Evolutionary conservation across 352 stramenopile species (phyloP), one percentile per base, ranked within the genome.

Genomic region (Phytophthora megakarya): DNA sequence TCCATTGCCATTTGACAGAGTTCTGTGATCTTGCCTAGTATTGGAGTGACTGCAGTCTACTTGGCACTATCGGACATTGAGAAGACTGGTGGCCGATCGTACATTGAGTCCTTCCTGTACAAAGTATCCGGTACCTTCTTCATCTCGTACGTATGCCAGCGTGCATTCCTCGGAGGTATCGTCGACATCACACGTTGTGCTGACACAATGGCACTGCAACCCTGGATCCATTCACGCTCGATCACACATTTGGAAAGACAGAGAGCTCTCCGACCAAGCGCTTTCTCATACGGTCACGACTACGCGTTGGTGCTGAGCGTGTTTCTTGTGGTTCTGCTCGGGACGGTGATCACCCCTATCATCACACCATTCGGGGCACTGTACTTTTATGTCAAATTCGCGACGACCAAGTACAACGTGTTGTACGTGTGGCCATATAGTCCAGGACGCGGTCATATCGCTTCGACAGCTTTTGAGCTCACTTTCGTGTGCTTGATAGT

Each of bases 81-180:
- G 48, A 67, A 85, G 32, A 75, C 74, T 26, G 78, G 76, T 21
- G 75, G 65, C 13, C 55, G 70, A 23, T 76, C 68, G 46, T 94
- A 94, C 53, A 75, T 94, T 46, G 85, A 91, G 73, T 84, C 81
- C 22, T 93, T 93, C 53, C 66, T 93, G 35, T 91, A 87, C 72
- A 91, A 93, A 54, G 75, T 93, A 25, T 91, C 81, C 11, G 83
- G 85, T n/a, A 92, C 84, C 5, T 92, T 93, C 65, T 93, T 93
- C 78, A 90, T 93, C 66, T 89, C 85, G 52, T 93, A 93, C 49
- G 67, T 93, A n/a, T 91, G 83, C 19, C 85, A 93, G 53, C 79
- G 85, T 46, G 80, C 83, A 32, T 92, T 94, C 33, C 70, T 94
- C 1, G 84, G 83, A 7, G 74, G 78, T 4, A 88, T 92, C 42